phyloP scores from a whole-genome alignment of 768 basidiomycete species.

The Mrakia gelida region DNA sequence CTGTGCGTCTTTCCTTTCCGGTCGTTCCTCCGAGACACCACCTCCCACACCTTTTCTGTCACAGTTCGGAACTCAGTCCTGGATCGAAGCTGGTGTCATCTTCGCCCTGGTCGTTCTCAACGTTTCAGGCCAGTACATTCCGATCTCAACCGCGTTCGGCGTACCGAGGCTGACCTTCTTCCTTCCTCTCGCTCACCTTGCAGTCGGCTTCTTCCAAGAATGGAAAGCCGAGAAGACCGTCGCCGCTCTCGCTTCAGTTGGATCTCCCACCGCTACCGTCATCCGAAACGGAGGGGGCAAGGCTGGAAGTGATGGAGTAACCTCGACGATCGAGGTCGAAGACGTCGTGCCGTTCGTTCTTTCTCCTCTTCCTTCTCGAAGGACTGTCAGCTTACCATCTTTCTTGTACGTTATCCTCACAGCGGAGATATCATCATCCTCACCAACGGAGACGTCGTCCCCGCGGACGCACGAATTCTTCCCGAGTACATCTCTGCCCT shows the following conservation, averaged over 20 bases:
- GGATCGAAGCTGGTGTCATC: constrained; percentile 39
- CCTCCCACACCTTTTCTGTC: constrained; percentile 8
- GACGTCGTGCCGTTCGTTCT: constrained; percentile 41
- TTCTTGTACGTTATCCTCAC: neutral
- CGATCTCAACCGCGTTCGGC: too few relatives aligned
- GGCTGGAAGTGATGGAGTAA: constrained; percentile 31
- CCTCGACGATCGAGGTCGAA: constrained; percentile 37
- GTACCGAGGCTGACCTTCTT: neutral
- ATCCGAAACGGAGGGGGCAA: constrained; percentile 36
- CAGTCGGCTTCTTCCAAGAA: constrained; percentile 43
- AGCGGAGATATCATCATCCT: constrained; percentile 50
- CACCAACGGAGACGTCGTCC: constrained; percentile 48
- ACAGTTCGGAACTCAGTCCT: constrained; percentile 31
- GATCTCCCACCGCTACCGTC: constrained; percentile 45
- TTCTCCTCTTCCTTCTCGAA: too few relatives aligned
- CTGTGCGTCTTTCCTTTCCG: constrained; percentile 47
- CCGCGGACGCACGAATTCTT: constrained; percentile 50
- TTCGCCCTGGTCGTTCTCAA: constrained; percentile 46
- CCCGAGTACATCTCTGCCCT: constrained; percentile 49
- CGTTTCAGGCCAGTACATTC: constrained; percentile 32
- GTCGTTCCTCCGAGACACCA: neutral
- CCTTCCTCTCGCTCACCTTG: neutral
- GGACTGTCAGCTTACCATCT: neutral
- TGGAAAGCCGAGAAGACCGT: constrained; percentile 48
- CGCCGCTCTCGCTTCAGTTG: constrained; percentile 46